Evolutionary conservation across 176 grass and related monocot species (phyloP).

Genomic region (Bolboschoenus planiculmis): DNA sequence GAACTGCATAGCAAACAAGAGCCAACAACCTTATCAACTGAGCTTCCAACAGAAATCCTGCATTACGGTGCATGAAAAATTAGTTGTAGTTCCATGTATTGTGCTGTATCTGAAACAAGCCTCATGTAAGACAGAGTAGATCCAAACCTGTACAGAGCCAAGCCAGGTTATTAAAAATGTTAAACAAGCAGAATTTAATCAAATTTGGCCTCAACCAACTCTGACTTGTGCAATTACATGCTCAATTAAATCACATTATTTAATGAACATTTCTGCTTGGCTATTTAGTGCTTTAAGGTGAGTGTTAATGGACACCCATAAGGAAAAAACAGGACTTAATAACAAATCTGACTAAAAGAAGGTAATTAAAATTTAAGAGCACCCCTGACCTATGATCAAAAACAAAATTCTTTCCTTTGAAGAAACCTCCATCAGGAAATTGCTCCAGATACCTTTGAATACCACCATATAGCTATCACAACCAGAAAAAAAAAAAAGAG

Average conservation of each 20-base stretch:
- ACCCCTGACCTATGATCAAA: conserved; percentile 67
- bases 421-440: conserved; percentile 85
- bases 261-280: neutral
- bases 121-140: neutral
- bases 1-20: conserved; percentile 64
- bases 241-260: neutral
- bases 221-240: neutral
- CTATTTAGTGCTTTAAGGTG: neutral
- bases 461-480: conserved; percentile 66
- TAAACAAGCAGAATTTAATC: neutral
- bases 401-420: conserved; percentile 99
- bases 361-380: neutral
- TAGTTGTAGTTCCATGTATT: conserved; percentile 10
- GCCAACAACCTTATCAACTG: conserved; percentile 47
- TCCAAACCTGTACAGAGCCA: neutral
- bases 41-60: conserved; percentile 79
- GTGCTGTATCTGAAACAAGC: neutral
- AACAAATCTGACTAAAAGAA: neutral
- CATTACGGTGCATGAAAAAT: conserved; percentile 1
- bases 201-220: neutral
- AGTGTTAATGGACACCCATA: neutral
- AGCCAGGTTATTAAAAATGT: neutral
- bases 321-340: neutral
- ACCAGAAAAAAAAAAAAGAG: conserved; percentile 27
- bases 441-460: conserved; percentile 94